Percentiles rank a stretch among this genome's conserved stretches.
These are phyloP conservation scores for Cardamine occulta DNA, from an alignment of 345 rosid genomes.

Conservation along the genomic window DNA sequence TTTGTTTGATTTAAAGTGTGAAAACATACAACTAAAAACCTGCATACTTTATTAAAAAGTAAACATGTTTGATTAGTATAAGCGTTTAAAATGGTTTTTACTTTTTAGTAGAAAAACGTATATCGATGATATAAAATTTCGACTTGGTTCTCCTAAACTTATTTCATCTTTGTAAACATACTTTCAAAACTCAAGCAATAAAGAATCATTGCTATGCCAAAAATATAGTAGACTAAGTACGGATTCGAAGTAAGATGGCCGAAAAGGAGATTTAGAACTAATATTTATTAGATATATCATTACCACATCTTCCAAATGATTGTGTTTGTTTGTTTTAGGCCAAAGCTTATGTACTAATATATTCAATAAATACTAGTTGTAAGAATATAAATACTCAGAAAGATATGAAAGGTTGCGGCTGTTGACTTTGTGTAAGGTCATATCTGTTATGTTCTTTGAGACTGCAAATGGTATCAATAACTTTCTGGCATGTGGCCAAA, in stretches of 20 bases:
- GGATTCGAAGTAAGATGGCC: neutral
- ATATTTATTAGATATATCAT: neutral
- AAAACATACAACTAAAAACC: neutral
- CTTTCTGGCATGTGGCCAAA: constrained; percentile 37
- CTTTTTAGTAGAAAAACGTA: neutral
- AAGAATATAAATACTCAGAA: neutral
- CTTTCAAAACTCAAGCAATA: neutral
- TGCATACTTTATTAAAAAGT: neutral
- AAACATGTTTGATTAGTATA: neutral
- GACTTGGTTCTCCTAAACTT: neutral
- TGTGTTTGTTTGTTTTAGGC: constrained; percentile 22
- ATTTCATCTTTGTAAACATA: neutral
- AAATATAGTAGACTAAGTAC: neutral
- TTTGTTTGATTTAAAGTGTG: neutral
- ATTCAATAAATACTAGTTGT: constrained; percentile 13
- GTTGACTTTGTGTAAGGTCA: constrained; percentile 41
- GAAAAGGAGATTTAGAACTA: constrained; percentile 19
- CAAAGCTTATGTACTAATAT: constrained; percentile 1
- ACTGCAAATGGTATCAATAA: constrained; percentile 29
- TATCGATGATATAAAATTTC: neutral
- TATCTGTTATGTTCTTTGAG: constrained; percentile 10
- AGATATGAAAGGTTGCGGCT: constrained; percentile 31
- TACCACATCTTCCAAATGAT: constrained; percentile 6
- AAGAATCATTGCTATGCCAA: neutral
- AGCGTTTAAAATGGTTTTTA: too few species aligned